A percentile compares a stretch with the other conserved stretches of the same genome.
phyloP scores from a whole-genome alignment of 306 rosid species.

The Glycine latifolia region DNA sequence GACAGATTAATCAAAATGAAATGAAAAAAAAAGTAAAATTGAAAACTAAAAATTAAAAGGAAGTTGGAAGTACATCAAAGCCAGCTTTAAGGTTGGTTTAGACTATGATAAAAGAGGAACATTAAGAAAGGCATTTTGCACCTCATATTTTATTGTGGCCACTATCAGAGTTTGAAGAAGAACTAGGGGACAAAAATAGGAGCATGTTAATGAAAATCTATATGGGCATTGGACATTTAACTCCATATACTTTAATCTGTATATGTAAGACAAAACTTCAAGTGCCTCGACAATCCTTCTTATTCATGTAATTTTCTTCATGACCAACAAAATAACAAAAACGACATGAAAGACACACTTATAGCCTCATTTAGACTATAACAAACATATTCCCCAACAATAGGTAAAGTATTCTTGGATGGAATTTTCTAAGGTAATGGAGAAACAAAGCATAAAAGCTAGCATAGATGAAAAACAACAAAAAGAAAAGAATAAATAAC shows the following conservation, averaged over 20 bases:
- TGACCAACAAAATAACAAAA: background rate
- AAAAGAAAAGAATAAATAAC: background rate
- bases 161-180: background rate
- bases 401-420: background rate
- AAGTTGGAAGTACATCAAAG: background rate
- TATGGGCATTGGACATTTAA: background rate
- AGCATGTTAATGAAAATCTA: conserved; percentile 1
- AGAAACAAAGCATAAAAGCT: background rate
- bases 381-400: background rate
- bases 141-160: background rate
- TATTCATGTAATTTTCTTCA: background rate
- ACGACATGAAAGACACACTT: conserved; percentile 1
- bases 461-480: background rate
- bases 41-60: background rate
- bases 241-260: background rate
- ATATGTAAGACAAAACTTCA: background rate
- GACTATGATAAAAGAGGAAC: background rate
- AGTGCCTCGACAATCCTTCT: background rate
- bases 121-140: conserved; percentile 3
- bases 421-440: background rate
- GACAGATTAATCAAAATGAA: conserved; percentile 29
- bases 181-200: background rate
- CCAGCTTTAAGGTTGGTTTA: background rate
- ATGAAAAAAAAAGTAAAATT: background rate
- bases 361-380: background rate